Conservation (phyloP, 2,329 filamentous ascomycete genomes). For the Fusarium incarnatum region DNA sequence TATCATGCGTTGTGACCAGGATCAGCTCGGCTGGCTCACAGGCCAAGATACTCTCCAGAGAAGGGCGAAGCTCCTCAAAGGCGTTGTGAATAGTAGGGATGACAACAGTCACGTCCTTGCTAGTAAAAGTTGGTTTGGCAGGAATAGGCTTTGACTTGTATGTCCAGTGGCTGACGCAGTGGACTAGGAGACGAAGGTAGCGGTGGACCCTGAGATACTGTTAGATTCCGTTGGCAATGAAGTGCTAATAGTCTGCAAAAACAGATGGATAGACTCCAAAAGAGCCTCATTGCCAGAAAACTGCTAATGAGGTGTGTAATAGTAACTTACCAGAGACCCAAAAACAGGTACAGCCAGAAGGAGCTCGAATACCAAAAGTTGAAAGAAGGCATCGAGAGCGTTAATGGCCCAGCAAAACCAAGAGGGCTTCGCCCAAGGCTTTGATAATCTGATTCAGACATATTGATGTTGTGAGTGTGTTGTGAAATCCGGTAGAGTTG, state of each 20-base stretch:
- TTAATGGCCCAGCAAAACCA: slow-evolving; percentile 33
- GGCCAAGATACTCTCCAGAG: slow-evolving; percentile 80
- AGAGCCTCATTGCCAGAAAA: not conserved
- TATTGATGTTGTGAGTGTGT: slow-evolving; percentile 30
- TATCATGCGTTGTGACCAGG: slow-evolving; percentile 87
- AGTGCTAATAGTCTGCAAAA: not conserved
- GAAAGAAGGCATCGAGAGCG: slow-evolving; percentile 40
- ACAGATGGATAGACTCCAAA: not conserved
- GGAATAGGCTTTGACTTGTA: slow-evolving; percentile 89
- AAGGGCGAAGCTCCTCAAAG: slow-evolving; percentile 84
- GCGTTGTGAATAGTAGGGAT: slow-evolving; percentile 92
- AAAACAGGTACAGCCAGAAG: slow-evolving; percentile 61
- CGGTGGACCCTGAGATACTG: slow-evolving; percentile 76
- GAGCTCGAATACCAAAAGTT: slow-evolving; percentile 57
- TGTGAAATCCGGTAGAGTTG: slow-evolving; percentile 30
- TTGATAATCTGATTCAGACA: slow-evolving; percentile 39
- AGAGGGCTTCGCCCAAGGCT: slow-evolving; percentile 22
- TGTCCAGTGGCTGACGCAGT: slow-evolving; percentile 85
- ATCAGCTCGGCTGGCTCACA: slow-evolving; percentile 79
- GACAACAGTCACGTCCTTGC: slow-evolving; percentile 90
- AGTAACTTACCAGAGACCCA: slow-evolving; percentile 60
- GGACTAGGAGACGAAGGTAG: slow-evolving; percentile 86
- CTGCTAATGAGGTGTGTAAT: not conserved
- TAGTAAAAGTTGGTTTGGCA: slow-evolving; percentile 80
- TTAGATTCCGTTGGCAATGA: slow-evolving; percentile 31